Evolutionary conservation across 192 early-diverging fungal genomes (phyloP).

Genomic region (Borealophlyctis nickersoniae): DNA sequence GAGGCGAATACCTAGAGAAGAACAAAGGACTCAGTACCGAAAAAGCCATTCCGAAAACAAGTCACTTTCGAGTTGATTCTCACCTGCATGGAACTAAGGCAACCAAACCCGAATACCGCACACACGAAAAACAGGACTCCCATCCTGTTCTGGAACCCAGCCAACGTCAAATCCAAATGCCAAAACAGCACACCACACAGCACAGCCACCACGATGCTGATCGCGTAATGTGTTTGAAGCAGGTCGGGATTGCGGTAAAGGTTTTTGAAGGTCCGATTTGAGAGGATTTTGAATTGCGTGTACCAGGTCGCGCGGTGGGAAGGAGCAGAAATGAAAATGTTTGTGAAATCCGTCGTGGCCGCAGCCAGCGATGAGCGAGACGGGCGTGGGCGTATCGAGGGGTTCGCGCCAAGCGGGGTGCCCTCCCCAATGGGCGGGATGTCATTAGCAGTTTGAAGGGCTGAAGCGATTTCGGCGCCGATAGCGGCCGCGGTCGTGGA

Average conservation of each 20-base stretch:
- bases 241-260: conserved; percentile 77
- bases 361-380: neutral
- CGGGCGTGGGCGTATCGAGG: neutral
- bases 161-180: conserved; percentile 58
- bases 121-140: conserved; percentile 72
- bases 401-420: neutral
- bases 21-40: conserved; percentile 59
- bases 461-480: conserved; percentile 13
- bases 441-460: neutral
- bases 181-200: conserved; percentile 63
- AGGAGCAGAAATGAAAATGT: no score
- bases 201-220: conserved; percentile 66
- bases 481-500: conserved; percentile 29
- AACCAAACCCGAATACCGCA: conserved; percentile 68
- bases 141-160: conserved; percentile 74
- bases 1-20: conserved; percentile 59
- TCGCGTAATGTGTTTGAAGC: conserved; percentile 69
- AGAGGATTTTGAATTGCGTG: conserved; percentile 71
- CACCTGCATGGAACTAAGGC: conserved; percentile 59
- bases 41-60: conserved; percentile 66
- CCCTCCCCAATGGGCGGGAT: neutral
- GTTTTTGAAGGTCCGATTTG: conserved; percentile 75
- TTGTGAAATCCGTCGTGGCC: neutral
- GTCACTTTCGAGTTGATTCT: no score
- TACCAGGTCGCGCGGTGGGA: conserved; percentile 52